A percentile compares a stretch with the other conserved stretches of the same genome.
These are phyloP conservation scores for Ramalina peruviana DNA, from an alignment of 495 filamentous ascomycete genomes.

Conservation along the genomic window DNA sequence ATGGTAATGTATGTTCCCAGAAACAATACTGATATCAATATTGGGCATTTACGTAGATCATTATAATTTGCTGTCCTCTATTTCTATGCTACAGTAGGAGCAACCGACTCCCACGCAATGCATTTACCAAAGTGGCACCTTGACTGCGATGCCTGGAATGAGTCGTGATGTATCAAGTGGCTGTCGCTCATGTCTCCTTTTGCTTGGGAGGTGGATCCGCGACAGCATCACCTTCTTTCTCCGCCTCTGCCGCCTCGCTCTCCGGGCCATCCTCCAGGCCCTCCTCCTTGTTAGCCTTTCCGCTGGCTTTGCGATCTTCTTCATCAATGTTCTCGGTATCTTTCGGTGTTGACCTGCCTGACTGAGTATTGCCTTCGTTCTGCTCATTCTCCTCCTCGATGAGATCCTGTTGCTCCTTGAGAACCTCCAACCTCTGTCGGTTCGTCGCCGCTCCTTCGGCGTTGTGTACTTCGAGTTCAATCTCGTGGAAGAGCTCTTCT, in stretches of 20 bases:
- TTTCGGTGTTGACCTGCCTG: constrained; percentile 41
- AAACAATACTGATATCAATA: not conserved
- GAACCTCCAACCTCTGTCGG: constrained; percentile 96
- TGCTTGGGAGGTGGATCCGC: constrained; percentile 13
- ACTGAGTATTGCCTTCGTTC: constrained; percentile 56
- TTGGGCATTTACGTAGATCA: too few species aligned
- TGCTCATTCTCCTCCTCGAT: constrained; percentile 96
- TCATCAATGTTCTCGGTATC: constrained; percentile 77
- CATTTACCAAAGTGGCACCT: not conserved
- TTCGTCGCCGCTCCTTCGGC: constrained; percentile 97
- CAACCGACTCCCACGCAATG: not conserved
- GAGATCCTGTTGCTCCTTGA: constrained; percentile 96
- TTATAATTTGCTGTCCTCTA: too few species aligned
- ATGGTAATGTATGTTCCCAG: not conserved
- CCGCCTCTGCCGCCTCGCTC: constrained; percentile 29
- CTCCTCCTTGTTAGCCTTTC: constrained; percentile 20
- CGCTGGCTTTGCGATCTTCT: constrained; percentile 14
- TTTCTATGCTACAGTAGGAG: too few species aligned
- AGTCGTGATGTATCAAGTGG: not conserved
- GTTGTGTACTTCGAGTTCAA: constrained; percentile 94
- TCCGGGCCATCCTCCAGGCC: constrained; percentile 26
- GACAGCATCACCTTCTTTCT: constrained; percentile 26
- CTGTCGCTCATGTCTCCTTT: not conserved
- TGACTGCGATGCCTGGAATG: not conserved
- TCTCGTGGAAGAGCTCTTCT: constrained; percentile 98